These are phyloP conservation scores for Schizosaccharomyces versatilis DNA, from an alignment of 1,139 yeast species.

Conservation along the genomic window DNA sequence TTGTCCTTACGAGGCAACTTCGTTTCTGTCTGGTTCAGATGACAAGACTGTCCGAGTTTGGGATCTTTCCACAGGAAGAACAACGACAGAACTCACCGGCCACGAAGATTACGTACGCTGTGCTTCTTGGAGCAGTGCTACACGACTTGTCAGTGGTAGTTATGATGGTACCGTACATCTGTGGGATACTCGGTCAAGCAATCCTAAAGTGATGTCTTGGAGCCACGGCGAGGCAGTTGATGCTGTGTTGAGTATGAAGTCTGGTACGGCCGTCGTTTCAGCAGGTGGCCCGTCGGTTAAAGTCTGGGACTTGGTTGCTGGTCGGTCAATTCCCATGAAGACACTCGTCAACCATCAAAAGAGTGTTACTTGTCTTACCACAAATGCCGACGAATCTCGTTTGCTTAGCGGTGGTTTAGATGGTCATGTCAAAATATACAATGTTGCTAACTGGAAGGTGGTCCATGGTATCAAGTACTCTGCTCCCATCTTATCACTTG, in stretches of 20 bases:
- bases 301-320: constrained; percentile 80
- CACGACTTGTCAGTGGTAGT: constrained; percentile 69
- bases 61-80: constrained; percentile 59
- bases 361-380: constrained; percentile 55
- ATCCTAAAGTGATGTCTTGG: constrained; percentile 21
- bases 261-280: constrained; percentile 60
- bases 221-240: constrained; percentile 66
- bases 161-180: constrained; percentile 73
- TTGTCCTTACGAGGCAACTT: constrained; percentile 50
- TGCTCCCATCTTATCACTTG: constrained; percentile 8
- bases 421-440: constrained; percentile 91
- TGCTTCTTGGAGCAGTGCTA: constrained; percentile 23
- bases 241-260: constrained; percentile 36
- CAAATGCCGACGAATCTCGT: constrained; percentile 40
- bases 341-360: constrained; percentile 68
- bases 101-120: constrained; percentile 80
- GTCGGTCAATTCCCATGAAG: constrained; percentile 20
- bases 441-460: constrained; percentile 63
- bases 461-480: constrained; percentile 38
- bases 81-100: constrained; percentile 44
- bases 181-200: constrained; percentile 47
- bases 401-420: constrained; percentile 82
- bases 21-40: constrained; percentile 72
- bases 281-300: constrained; percentile 69
- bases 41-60: constrained; percentile 70